A percentile compares a stretch with the other conserved stretches of the same genome.
Conservation (phyloP, 495 filamentous ascomycete species). For the Gamarada debralockiae region DNA sequence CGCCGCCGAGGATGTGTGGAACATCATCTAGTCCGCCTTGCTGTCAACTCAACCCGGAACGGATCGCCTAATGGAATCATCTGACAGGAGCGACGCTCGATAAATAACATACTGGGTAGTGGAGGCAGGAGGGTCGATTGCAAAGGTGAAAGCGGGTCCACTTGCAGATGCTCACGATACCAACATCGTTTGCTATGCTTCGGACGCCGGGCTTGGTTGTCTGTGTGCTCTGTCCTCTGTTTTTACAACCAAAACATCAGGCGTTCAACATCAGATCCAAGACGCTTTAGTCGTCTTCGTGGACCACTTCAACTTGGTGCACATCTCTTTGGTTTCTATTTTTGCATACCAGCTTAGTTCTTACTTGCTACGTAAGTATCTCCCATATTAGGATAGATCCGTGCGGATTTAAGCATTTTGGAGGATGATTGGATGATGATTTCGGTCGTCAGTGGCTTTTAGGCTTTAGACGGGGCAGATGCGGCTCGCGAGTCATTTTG, state of each 20-base stretch:
- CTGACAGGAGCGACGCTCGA: slow-evolving; percentile 2
- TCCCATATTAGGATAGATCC: background rate
- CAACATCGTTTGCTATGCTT: slow-evolving; percentile 45
- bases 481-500: background rate
- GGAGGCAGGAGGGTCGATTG: slow-evolving; percentile 19
- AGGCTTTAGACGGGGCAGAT: background rate
- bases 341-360: slow-evolving; percentile 13
- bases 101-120: slow-evolving; percentile 2
- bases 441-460: background rate
- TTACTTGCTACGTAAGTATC: slow-evolving; percentile 1
- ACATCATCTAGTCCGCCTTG: slow-evolving; percentile 62
- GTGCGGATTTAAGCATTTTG: background rate
- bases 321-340: slow-evolving; percentile 32
- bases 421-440: background rate
- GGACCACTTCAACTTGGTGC: slow-evolving; percentile 68
- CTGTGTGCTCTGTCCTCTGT: slow-evolving; percentile 62
- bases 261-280: slow-evolving; percentile 78
- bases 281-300: slow-evolving; percentile 58
- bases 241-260: slow-evolving; percentile 78
- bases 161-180: slow-evolving; percentile 39
- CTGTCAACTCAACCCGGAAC: slow-evolving; percentile 9
- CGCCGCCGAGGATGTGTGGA: slow-evolving; percentile 94
- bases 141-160: slow-evolving; percentile 31
- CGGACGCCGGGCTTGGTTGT: slow-evolving; percentile 33
- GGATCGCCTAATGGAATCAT: slow-evolving; percentile 13